A percentile compares a stretch with the other conserved stretches of the same genome.
These are phyloP conservation scores for Gymnopilus dilepis DNA, from an alignment of 768 basidiomycete genomes.

Conservation along the genomic window DNA sequence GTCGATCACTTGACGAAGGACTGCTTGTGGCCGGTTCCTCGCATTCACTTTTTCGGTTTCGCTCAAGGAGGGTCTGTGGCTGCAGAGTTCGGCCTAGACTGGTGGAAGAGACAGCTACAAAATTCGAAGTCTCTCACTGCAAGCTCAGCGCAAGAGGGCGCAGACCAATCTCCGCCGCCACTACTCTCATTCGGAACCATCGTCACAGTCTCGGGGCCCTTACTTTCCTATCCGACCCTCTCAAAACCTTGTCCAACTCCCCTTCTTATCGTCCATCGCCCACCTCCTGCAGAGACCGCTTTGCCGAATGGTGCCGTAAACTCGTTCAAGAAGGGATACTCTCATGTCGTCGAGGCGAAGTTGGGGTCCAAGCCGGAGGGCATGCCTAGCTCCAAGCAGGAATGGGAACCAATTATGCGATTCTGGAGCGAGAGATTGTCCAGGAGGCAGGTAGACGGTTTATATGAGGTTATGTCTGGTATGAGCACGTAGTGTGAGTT, in stretches of 20 bases:
- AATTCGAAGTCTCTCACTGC: constrained; percentile 14
- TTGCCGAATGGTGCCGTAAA: constrained; percentile 50
- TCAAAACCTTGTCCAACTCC: constrained; percentile 61
- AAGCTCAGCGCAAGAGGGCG: constrained; percentile 1
- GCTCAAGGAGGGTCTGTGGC: constrained; percentile 86
- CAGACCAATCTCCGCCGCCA: constrained; percentile 21
- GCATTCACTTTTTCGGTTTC: constrained; percentile 90
- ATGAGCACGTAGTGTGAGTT: constrained; percentile 1
- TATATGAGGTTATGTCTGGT: constrained; percentile 75
- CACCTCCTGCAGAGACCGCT: constrained; percentile 48
- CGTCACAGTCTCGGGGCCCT: constrained; percentile 70
- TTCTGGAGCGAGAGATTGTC: constrained; percentile 81
- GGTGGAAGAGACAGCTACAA: constrained; percentile 51
- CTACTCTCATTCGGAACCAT: constrained; percentile 61
- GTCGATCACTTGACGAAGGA: constrained; percentile 61
- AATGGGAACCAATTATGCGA: constrained; percentile 86
- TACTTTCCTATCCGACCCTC: constrained; percentile 79
- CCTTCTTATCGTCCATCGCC: constrained; percentile 61
- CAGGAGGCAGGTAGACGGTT: constrained; percentile 59
- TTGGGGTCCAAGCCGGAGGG: constrained; percentile 49
- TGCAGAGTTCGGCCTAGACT: constrained; percentile 64
- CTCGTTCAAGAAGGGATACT: constrained; percentile 68
- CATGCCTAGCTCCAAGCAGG: constrained; percentile 78
- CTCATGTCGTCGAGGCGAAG: constrained; percentile 51
- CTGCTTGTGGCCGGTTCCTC: constrained; percentile 66